Evolutionary conservation across 164 flowering plant species (phyloP), one percentile per base, ranked within the genome.

Genomic region (Saururus chinensis): DNA sequence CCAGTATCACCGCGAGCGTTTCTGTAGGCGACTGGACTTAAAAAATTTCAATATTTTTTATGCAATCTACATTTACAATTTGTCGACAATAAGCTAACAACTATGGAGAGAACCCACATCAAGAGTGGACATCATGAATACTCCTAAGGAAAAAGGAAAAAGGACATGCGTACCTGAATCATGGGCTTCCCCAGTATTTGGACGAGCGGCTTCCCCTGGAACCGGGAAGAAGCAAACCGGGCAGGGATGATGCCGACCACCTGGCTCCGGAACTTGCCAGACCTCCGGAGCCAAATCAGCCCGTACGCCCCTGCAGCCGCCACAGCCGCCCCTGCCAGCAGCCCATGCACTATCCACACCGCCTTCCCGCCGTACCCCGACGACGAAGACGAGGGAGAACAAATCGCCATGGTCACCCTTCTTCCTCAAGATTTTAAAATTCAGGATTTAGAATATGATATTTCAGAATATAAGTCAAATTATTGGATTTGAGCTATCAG

Each of bases 191-290:
- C 98, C 24, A 88, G 83, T 76, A 90, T 90, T 9, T 79, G 70
- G 51, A 83, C 88, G n/a, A 90, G 79, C 35, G 97, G 97, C 63
- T 90, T 90, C 52, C 95, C 95, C 26, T 79, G 66, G 68, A 90
- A 90, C 4, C 92, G 80, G 37, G 96, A 77, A 26, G 93, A 91
- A 42, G 89, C 88, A 58, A 64, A 88, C 19, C 92, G 91, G 52
- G 98, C 96, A 0, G 98, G 98, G 42, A 88, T 91, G 57, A 91
- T 85, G 2, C 93, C 98, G 40, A 88, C 78, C 17, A 86, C 96
- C 40, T 93, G 77, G 65, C 76, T 77, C 66, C 98, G 73, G 63
- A 82, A 84, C 53, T 64, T 79, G 26, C 64, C 63, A 40, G 79
- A 71, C 64, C 78, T 76, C 35, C 74, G 78, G 42, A 70, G 64